Evolutionary conservation across 345 rosid genomes (phyloP).

Genomic region (Orychophragmus violaceus): DNA sequence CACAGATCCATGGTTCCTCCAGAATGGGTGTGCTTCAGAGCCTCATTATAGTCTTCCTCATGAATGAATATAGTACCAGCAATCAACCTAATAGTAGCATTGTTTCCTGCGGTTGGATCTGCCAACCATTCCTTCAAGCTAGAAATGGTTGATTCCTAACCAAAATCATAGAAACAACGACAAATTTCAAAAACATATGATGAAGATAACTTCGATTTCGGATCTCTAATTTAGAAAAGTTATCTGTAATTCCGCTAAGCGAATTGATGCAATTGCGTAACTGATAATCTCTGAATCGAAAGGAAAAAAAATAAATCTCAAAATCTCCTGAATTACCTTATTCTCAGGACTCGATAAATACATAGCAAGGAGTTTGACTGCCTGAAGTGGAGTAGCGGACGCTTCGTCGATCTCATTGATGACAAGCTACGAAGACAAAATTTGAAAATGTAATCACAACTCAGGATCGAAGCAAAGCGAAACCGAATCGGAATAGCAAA

Average conservation of each 20-base stretch:
- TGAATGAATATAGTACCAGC: constrained; percentile 91
- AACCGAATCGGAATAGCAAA: background rate
- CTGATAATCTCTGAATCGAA: no score
- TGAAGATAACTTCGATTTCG: background rate
- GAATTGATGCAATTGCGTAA: background rate
- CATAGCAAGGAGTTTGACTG: background rate
- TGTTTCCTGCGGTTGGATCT: constrained; percentile 78
- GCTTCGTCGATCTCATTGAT: background rate
- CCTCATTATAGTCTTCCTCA: constrained; percentile 84
- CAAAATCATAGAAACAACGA: background rate
- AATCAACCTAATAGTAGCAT: constrained; percentile 61
- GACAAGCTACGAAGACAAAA: background rate
- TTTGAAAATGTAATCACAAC: background rate
- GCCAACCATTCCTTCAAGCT: constrained; percentile 88
- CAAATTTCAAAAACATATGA: background rate
- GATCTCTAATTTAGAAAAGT: background rate
- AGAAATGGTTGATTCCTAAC: constrained; percentile 68
- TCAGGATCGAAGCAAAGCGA: background rate
- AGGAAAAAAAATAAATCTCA: no score
- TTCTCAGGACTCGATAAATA: background rate
- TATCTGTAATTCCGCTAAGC: background rate
- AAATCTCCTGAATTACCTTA: background rate
- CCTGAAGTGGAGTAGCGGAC: background rate
- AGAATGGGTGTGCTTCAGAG: constrained; percentile 81
- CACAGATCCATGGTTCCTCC: constrained; percentile 97